Base-by-base conservation (phyloP, 768 basidiomycete genomes). In the Naganishia antarctica region DNA sequence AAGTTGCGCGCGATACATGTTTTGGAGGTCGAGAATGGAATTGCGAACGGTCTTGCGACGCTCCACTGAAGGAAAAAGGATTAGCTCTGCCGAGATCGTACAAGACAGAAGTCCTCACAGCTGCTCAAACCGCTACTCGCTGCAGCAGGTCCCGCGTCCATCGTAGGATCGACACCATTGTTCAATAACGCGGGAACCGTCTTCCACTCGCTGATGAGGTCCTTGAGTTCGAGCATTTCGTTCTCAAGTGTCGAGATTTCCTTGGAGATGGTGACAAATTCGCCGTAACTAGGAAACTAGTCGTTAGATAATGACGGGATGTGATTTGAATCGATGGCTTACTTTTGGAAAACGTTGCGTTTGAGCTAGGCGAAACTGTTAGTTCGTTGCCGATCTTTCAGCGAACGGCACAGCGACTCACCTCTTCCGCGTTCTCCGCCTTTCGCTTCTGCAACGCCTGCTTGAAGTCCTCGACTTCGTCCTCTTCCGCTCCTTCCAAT, bases 141-240 rank as follows among this genome's bases (percentile, higher is more conserved):
- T 25, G n/a, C 40, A 21, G 53, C 9, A 2, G 34, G n/a, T 23
- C 53, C 53, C 21, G 26, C 5, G 2, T 57, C 53, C 53, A 26
- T 57, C 53, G 53, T 57, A 1, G 53, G 53, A 26, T 57, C 53
- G 2, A 57, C 53, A 4, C 53, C 53, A 18, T 57, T 57, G 23
- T 57, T 51, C 18, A 99, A 82, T 21, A 91, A 82, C 7, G 91
- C 90, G 0, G 96, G 94, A 84, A 98, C 91, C 61, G 85, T 85
- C 77, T 93, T 92, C 88, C 93, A 98, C 73, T 99, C 96, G 13
- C 89, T 86, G 3, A 98, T 82, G 6, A 88, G 84, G 61, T 93
- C 91, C 76, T 96, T 97, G 75, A 99, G 84, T 73, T 98, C 93
- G 31, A 97, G 83, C 88, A 98, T 90, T 76, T 97, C 93, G 73